These are phyloP conservation scores for Tetradesmus obliquus DNA, from an alignment of 139 green algal species.

Conservation along the genomic window DNA sequence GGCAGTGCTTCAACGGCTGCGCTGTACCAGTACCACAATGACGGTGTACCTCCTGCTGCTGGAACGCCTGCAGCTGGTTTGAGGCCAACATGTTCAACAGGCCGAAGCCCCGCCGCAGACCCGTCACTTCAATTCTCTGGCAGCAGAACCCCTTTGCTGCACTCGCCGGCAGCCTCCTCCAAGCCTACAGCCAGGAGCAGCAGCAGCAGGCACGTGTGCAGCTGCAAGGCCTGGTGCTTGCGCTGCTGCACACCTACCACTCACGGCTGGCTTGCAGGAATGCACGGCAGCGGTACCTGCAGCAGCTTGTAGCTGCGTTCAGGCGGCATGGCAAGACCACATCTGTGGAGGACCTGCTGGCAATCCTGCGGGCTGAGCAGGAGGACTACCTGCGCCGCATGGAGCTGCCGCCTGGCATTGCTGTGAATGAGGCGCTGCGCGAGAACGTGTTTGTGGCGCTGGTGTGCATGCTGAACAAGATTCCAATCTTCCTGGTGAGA, in stretches of 20 bases:
- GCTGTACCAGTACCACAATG: background rate
- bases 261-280: background rate
- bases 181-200: background rate
- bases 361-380: slow-evolving; percentile 46
- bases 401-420: slow-evolving; percentile 47
- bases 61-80: background rate
- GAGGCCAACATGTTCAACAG: slow-evolving; percentile 31
- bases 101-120: slow-evolving; percentile 5
- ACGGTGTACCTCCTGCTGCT: too few species aligned
- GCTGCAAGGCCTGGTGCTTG: slow-evolving; percentile 32
- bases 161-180: background rate
- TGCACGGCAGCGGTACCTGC: background rate
- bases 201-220: slow-evolving; percentile 1
- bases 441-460: slow-evolving; percentile 56
- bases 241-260: slow-evolving; percentile 48
- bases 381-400: slow-evolving; percentile 46
- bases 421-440: slow-evolving; percentile 41
- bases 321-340: background rate
- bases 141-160: background rate
- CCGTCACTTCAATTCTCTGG: background rate
- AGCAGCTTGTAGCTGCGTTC: slow-evolving; percentile 3
- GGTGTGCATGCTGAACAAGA: slow-evolving; percentile 58
- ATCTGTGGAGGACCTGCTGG: background rate
- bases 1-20: too few species aligned
- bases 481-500: slow-evolving; percentile 51